A percentile compares a stretch with the other conserved stretches of the same genome.
phyloP scores from a whole-genome alignment of 2,329 filamentous ascomycete genomes.

The Aspergillus versicolor region DNA sequence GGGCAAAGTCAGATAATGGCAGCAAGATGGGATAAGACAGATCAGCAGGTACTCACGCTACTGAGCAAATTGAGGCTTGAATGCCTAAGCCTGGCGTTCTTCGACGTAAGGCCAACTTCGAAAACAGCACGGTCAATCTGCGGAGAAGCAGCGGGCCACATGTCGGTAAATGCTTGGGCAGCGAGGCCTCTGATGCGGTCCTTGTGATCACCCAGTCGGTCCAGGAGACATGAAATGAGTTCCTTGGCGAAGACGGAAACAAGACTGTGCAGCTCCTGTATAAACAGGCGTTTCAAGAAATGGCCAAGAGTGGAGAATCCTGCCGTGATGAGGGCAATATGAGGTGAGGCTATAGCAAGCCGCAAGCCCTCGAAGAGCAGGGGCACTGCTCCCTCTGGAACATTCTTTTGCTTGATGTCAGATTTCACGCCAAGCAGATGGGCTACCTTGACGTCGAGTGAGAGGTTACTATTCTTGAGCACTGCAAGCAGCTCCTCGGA shows the following conservation, averaged over 20 bases:
- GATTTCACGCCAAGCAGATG: conserved; percentile 76
- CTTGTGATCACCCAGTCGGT: conserved; percentile 83
- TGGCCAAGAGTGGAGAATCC: conserved; percentile 88
- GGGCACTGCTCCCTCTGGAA: conserved; percentile 69
- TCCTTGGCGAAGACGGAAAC: conserved; percentile 66
- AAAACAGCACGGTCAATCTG: conserved; percentile 81
- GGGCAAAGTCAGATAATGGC: conserved; percentile 10
- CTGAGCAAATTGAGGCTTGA: conserved; percentile 80
- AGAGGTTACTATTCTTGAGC: conserved; percentile 62
- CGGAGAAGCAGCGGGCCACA: conserved; percentile 66
- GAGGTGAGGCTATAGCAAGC: conserved; percentile 70
- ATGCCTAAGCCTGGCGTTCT: conserved; percentile 83
- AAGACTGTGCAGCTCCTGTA: conserved; percentile 76
- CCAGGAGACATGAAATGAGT: conserved; percentile 73
- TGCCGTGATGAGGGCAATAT: conserved; percentile 74
- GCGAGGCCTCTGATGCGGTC: conserved; percentile 79
- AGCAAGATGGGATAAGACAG: not conserved
- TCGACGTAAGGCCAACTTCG: conserved; percentile 73
- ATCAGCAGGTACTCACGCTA: conserved; percentile 53
- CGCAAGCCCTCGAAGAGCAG: conserved; percentile 81
- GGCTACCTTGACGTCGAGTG: conserved; percentile 69
- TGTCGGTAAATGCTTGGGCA: conserved; percentile 71
- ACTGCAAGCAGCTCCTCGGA: conserved; percentile 53
- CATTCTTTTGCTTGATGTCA: conserved; percentile 87
- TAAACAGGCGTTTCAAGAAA: conserved; percentile 77